A percentile compares a stretch with the other conserved stretches of the same genome.
Conservation (phyloP, 805 yeast species). For the Sugiyamaella qingdaonensis region DNA sequence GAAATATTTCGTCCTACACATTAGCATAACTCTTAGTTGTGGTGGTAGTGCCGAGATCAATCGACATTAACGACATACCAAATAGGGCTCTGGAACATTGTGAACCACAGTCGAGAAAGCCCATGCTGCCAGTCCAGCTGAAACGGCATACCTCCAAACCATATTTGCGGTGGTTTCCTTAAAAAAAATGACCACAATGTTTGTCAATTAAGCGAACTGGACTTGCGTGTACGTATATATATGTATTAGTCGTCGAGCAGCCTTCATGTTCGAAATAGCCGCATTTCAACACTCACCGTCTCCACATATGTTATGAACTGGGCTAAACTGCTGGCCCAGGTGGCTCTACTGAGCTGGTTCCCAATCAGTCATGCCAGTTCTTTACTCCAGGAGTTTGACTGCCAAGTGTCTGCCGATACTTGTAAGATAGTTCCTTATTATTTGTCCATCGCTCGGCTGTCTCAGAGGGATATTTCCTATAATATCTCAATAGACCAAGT, state of each 20-base stretch:
- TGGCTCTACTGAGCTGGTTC: too few relatives aligned
- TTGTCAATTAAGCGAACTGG: too few relatives aligned
- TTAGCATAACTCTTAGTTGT: not conserved
- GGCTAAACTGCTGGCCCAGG: not conserved
- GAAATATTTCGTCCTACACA: slow-evolving; percentile 76
- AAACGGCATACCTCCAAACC: slow-evolving; percentile 4
- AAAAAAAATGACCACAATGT: too few relatives aligned
- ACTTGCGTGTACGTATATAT: too few relatives aligned
- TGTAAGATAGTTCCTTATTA: slow-evolving; percentile 23
- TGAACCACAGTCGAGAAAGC: slow-evolving; percentile 4
- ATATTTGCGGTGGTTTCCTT: not conserved
- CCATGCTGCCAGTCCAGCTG: slow-evolving; percentile 12
- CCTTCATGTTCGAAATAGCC: too few relatives aligned
- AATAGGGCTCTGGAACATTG: slow-evolving; percentile 27
- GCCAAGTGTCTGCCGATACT: slow-evolving; percentile 2
- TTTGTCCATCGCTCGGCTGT: slow-evolving; percentile 23
- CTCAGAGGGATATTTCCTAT: slow-evolving; percentile 34
- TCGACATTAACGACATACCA: slow-evolving; percentile 8
- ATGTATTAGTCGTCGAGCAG: too few relatives aligned
- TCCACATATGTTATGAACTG: not conserved
- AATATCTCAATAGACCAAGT: slow-evolving; percentile 33
- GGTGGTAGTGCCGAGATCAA: too few relatives aligned
- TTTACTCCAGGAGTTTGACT: not conserved
- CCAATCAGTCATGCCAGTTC: not conserved
- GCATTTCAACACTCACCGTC: too few relatives aligned